Conservation (phyloP, 2,329 filamentous ascomycete genomes). For the Cercospora beticola region DNA sequence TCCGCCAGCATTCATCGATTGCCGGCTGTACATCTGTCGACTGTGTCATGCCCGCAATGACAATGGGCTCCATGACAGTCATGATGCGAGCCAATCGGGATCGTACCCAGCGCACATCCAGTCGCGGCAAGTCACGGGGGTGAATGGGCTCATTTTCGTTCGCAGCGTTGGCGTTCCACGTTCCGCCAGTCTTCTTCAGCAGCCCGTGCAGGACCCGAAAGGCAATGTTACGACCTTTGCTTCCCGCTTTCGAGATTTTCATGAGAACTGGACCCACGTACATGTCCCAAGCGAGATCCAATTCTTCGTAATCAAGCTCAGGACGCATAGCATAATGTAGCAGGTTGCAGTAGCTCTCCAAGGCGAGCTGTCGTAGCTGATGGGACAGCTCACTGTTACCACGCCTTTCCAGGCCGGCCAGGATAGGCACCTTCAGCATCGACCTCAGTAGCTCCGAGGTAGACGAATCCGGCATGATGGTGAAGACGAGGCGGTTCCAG, state of each 20-base stretch:
- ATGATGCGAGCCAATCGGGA: slow-evolving; percentile 68
- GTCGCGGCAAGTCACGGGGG: slow-evolving; percentile 73
- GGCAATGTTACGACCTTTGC: slow-evolving; percentile 59
- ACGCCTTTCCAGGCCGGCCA: slow-evolving; percentile 67
- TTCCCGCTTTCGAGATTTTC: slow-evolving; percentile 52
- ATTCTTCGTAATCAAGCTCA: slow-evolving; percentile 60
- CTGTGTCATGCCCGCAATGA: slow-evolving; percentile 52
- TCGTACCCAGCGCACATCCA: slow-evolving; percentile 86
- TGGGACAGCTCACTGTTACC: slow-evolving; percentile 51
- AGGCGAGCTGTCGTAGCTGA: slow-evolving; percentile 56
- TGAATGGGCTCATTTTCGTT: slow-evolving; percentile 52
- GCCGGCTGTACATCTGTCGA: slow-evolving; percentile 21
- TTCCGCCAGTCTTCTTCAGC: slow-evolving; percentile 59
- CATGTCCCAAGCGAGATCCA: slow-evolving; percentile 76
- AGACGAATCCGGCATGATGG: slow-evolving; percentile 63
- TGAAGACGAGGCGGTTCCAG: slow-evolving; percentile 82
- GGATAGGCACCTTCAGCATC: slow-evolving; percentile 67
- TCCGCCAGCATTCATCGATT: slow-evolving; percentile 38
- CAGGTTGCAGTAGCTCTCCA: slow-evolving; percentile 75
- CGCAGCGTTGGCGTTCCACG: slow-evolving; percentile 75
- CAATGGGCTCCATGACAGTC: slow-evolving; percentile 55
- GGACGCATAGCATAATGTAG: slow-evolving; percentile 82
- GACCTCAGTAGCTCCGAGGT: slow-evolving; percentile 57
- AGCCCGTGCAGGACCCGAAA: slow-evolving; percentile 72
- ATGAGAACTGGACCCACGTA: slow-evolving; percentile 66